Evolutionary conservation across 140 eudicot species (phyloP).

Genomic region (Oenanthe javanica): DNA sequence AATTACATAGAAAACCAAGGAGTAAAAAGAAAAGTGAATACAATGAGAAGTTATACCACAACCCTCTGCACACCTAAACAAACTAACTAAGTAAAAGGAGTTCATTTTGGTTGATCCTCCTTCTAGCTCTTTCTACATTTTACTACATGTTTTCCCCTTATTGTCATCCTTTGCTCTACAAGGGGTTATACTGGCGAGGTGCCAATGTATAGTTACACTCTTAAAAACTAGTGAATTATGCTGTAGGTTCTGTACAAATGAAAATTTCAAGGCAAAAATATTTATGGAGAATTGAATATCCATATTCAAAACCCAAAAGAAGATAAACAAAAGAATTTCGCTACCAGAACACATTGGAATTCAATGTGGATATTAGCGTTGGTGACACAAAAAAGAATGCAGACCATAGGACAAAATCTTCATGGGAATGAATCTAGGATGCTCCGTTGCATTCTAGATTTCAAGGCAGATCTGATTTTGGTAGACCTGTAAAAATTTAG

Average conservation of each 20-base stretch:
- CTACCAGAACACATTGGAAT: conserved; percentile 23
- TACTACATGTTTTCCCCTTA: conserved; percentile 17
- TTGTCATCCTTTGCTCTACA: conserved; percentile 24
- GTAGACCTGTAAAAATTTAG: conserved; percentile 69
- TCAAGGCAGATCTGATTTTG: conserved; percentile 73
- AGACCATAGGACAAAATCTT: conserved; percentile 30
- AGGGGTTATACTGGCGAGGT: conserved; percentile 46
- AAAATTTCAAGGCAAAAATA: conserved; percentile 43
- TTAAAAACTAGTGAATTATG: conserved; percentile 27
- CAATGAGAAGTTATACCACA: background rate
- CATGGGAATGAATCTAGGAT: conserved; percentile 33
- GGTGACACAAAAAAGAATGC: conserved; percentile 21
- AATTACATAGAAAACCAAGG: conserved; percentile 3
- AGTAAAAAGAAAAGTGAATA: background rate
- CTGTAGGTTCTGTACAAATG: conserved; percentile 45
- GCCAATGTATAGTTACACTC: conserved; percentile 60
- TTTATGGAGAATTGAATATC: conserved; percentile 39
- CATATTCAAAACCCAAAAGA: conserved; percentile 35
- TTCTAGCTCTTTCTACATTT: conserved; percentile 28
- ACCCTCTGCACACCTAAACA: conserved; percentile 20
- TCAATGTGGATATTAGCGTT: conserved; percentile 26
- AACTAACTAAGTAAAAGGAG: conserved; percentile 29
- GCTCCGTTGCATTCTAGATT: conserved; percentile 67
- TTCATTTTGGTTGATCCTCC: conserved; percentile 45
- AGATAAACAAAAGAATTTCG: conserved; percentile 33